Evolutionary conservation across 495 filamentous ascomycete genomes (phyloP), one percentile per base, ranked within the genome.

Genomic region (Trichoderma parareesei): DNA sequence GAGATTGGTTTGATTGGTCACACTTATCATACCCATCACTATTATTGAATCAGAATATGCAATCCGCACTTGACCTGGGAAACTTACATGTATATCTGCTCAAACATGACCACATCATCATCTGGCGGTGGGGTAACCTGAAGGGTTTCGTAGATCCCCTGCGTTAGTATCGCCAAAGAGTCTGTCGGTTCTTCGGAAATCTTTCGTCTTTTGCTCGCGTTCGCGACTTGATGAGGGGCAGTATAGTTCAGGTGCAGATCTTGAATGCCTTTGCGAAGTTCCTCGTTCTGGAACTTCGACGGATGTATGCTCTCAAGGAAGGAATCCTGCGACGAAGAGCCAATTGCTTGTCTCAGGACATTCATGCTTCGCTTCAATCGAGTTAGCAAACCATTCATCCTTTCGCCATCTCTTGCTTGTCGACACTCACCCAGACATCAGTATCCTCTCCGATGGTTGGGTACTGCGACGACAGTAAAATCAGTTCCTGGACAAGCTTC

Each of bases 401-500:
- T 2, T 11, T 20, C 18, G 5, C 13, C 42, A 33, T 42, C 41
- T 20, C 4, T 14, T 3, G 13, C 33, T 14, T 27, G 27, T 27
- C 38, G 33, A 6, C 10, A 63, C 61, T 35, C 9, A 63, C 61
- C 42, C 63, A 53, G 10, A 64, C 35, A 20, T 64, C 63, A 8
- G 63, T 55, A 18, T 57, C 63, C 6, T 64, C 63, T 18, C 63
- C 63, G 8, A 64, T 38, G 2, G 27, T 38, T 5, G 37, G 38
- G 38, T 38, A 42, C 46, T 57, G 63, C n/a, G 48, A 53, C 6
- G 44, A 53, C 9, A 64, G 48, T 16, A 64, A 9, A 11, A 49
- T 37, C 6, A 57, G n/a, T 64, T 64, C 63, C 13, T 64, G 48
- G 9, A 64, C 63, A 44, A 64, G 63, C n/a, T 44, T 37, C 27